Base-by-base conservation (phyloP, 2,329 filamentous ascomycete species). In the Bipolaris oryzae region DNA sequence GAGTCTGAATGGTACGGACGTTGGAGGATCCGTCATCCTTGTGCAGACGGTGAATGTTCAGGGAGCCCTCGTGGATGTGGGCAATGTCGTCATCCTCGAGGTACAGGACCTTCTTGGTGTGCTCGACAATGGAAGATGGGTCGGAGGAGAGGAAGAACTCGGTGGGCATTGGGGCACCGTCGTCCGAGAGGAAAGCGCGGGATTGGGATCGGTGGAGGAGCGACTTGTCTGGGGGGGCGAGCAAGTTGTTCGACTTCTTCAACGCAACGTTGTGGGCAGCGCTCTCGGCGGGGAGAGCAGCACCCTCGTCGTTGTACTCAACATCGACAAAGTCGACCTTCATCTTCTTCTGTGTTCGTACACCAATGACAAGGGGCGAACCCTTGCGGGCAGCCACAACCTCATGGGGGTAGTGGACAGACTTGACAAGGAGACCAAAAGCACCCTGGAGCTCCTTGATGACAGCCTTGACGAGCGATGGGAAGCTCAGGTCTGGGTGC, bases 291-390 rank as follows among this genome's bases (percentile, higher is more conserved):
- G 95, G 89, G 60, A 99, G 89, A 66, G 82, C 84, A 33, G 67
- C 68, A 72, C 89, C 88, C 71, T 96, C 92, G 73, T 96, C 92
- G 49, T 89, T 90, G 78, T 94, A 98, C 82, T 99, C 95, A 61
- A 99, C 95, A 77, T 99, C 95, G 76, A 99, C 95, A 74, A 99
- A 99, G 82, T 99, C 95, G 62, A 99, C 95, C 89, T 98, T 99
- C 95, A 99, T 98, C 83, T 96, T 96, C 84, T 90, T 96, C 80
- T 92, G 86, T 54, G 95, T 98, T 82, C 92, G 91, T 76, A 99
- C 95, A 81, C 95, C 95, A 71, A 99, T 92, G 63, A 99, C 95
- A 60, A 99, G 86, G 41, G 95, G 95, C 61, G 95, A 99, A 81
- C 95, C 95, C 87, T 99, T 99, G 72, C 95, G 92, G 76, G 95